Base-by-base conservation (phyloP, 1,284 basidiomycete genomes). In the Rhodotorula sp. region DNA sequence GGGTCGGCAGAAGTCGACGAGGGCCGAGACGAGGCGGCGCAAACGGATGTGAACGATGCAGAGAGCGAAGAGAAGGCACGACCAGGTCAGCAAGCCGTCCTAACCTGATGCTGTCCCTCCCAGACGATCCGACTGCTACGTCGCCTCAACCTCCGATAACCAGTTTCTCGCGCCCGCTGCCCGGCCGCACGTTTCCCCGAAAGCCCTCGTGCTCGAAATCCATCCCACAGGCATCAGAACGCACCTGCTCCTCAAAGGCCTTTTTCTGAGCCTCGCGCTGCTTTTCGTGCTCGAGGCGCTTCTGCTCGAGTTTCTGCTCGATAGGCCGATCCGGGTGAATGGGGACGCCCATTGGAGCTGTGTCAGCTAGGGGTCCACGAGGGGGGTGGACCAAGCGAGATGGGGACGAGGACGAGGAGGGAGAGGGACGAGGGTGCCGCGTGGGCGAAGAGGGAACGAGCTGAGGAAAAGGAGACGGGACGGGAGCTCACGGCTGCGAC, bases 181-280 rank as follows among this genome's bases (percentile, higher is more conserved):
- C 26, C 30, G 5, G 18, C 18, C 11, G 40, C 40, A 13, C 40
- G 40, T 18, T 44, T 18, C 2, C 2, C 13, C 16, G 2, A 11
- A 31, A 8, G 22, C 24, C 7, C n/a, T 13, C 22, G 5, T 28
- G 13, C 24, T 2, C 24, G 31, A 20, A 24, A 26, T 18, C 20
- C 9, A 34, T 44, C 34, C 9, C 24, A 24, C 26, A 20, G 22
- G 24, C 4, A 30, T 7, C 6, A 30, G 8, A 18, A 67, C 88
- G 87, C 89, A 95, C 94, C 81, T 95, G 91, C 76, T 94, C 91
- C 81, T 94, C 94, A 79, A 96, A 95, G 76, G 91, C 82, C 80
- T 88, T 90, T 78, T 92, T 88, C 80, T 95, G 93, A 65, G 91
- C 81, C 56, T 83, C 82, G 74, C 92, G 90, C 81, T 92, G 90